Percentiles rank a stretch among this genome's conserved stretches.
These are phyloP conservation scores for Escovopsis weberi DNA, from an alignment of 2,329 filamentous ascomycete genomes.

Conservation along the genomic window DNA sequence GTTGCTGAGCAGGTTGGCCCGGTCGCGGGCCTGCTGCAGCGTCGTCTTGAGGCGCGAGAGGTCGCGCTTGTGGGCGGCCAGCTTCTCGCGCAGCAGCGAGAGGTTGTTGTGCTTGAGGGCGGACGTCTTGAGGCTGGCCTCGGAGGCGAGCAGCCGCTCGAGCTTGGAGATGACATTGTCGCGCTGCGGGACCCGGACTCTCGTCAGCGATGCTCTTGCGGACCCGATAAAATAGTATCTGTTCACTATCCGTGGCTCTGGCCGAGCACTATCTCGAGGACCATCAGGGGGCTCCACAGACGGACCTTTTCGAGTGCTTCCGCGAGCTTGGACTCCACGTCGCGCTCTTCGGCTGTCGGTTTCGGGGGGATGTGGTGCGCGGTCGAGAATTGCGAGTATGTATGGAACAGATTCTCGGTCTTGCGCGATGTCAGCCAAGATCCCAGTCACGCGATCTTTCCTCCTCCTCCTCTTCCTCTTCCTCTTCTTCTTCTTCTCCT, in stretches of 20 bases:
- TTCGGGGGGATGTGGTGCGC: slow-evolving; percentile 66
- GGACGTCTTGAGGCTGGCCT: slow-evolving; percentile 72
- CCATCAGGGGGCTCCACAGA: no score
- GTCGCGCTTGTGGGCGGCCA: slow-evolving; percentile 75
- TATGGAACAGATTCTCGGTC: slow-evolving; percentile 74
- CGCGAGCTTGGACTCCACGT: slow-evolving; percentile 66
- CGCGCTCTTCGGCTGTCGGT: slow-evolving; percentile 70
- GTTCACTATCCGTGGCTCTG: no score
- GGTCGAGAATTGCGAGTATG: slow-evolving; percentile 82
- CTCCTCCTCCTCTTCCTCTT: no score
- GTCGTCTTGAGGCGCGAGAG: slow-evolving; percentile 58
- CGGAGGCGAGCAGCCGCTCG: slow-evolving; percentile 79
- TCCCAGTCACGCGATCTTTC: not conserved
- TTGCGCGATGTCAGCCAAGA: not conserved
- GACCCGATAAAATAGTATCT: not conserved
- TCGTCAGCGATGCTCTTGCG: not conserved
- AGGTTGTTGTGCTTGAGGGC: slow-evolving; percentile 97
- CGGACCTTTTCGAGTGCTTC: slow-evolving; percentile 69
- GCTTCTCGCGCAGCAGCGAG: slow-evolving; percentile 76
- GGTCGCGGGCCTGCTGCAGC: slow-evolving; percentile 66
- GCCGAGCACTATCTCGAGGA: not conserved
- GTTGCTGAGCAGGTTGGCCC: slow-evolving; percentile 78
- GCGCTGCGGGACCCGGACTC: slow-evolving; percentile 38
- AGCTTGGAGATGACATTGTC: slow-evolving; percentile 72
- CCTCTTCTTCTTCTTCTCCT: no score